These are phyloP conservation scores for Exophiala alcalophila DNA, from an alignment of 2,329 filamentous ascomycete species.

Conservation along the genomic window DNA sequence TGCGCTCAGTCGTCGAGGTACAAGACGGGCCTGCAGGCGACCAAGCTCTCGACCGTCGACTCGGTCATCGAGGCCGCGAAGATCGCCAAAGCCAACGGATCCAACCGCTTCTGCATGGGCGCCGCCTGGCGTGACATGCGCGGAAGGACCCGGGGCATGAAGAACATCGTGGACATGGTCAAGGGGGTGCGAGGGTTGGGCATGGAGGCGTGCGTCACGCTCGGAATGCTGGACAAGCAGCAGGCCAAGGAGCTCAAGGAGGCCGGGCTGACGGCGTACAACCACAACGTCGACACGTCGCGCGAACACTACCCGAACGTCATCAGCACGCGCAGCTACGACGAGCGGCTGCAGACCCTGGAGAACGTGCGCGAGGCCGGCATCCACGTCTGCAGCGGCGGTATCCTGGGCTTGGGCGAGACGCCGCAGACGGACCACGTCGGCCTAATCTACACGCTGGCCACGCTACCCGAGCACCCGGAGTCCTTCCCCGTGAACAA, in stretches of 20 bases:
- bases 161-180: conserved; percentile 84
- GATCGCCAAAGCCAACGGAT: conserved; percentile 76
- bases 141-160: conserved; percentile 76
- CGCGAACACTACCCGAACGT: conserved; percentile 80
- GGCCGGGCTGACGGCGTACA: conserved; percentile 85
- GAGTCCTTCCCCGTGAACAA: conserved; percentile 92
- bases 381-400: conserved; percentile 85
- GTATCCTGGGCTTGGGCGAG: conserved; percentile 83
- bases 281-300: conserved; percentile 90
- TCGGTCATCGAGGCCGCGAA: conserved; percentile 75
- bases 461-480: conserved; percentile 75
- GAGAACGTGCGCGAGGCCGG: conserved; percentile 78
- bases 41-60: conserved; percentile 70
- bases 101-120: conserved; percentile 92
- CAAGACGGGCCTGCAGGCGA: conserved; percentile 72
- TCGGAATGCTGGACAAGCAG: conserved; percentile 82
- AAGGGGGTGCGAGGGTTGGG: conserved; percentile 73
- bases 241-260: conserved; percentile 80
- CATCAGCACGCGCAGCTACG: conserved; percentile 82
- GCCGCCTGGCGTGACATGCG: conserved; percentile 94
- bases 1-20: conserved; percentile 85
- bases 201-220: conserved; percentile 90
- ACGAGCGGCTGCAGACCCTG: conserved; percentile 79
- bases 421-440: conserved; percentile 69
- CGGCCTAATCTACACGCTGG: conserved; percentile 77